Evolutionary conservation across 768 basidiomycete species (phyloP).

Genomic region (Phlegmacium glaucopus): DNA sequence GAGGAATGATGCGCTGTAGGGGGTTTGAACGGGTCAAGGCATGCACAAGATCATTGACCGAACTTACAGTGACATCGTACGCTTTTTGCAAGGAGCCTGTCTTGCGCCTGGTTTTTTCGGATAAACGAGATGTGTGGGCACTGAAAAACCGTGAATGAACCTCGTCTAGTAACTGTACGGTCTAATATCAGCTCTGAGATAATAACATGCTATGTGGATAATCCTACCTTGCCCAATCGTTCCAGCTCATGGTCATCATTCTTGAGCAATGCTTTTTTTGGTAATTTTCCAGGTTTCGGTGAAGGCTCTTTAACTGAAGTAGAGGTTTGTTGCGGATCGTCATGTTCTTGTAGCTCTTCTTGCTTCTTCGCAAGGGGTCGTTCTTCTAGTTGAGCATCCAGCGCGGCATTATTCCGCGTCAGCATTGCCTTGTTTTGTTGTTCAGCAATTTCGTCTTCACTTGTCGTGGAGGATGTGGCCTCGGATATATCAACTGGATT

Average conservation of each 20-base stretch:
- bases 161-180: conserved; percentile 67
- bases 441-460: conserved; percentile 43
- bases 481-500: conserved; percentile 19
- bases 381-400: conserved; percentile 84
- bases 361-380: conserved; percentile 87
- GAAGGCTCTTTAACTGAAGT: conserved; percentile 15
- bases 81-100: conserved; percentile 21
- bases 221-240: conserved; percentile 65
- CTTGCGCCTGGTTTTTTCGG: conserved; percentile 27
- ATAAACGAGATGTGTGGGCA: conserved; percentile 49
- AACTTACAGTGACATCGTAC: conserved; percentile 80
- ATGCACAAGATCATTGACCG: not conserved
- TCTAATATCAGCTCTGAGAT: not conserved
- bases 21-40: conserved; percentile 1
- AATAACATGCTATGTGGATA: not conserved
- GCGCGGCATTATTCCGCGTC: conserved; percentile 65
- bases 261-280: conserved; percentile 75
- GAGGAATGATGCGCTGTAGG: conserved; percentile 77
- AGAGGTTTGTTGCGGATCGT: conserved; percentile 19
- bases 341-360: conserved; percentile 62
- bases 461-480: conserved; percentile 25
- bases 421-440: conserved; percentile 52
- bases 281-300: conserved; percentile 40
- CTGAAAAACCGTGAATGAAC: conserved; percentile 78
- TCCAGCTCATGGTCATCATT: conserved; percentile 83